Percentiles rank a stretch among this genome's conserved stretches.
Evolutionary conservation across 768 basidiomycete species (phyloP).

Genomic region (Suillus lakei): DNA sequence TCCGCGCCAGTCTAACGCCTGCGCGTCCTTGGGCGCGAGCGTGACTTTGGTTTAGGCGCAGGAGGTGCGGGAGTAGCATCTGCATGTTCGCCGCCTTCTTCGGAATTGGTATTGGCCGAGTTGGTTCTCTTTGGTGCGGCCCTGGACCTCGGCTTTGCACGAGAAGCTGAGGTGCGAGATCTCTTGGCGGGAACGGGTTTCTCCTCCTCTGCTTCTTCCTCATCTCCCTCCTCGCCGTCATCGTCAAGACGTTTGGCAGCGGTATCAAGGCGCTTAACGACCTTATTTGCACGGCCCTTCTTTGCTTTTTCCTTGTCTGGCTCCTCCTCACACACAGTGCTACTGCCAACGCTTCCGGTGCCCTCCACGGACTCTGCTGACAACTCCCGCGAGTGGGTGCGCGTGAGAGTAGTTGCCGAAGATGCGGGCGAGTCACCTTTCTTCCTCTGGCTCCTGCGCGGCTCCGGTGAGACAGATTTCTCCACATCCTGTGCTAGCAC

Average conservation of each 20-base stretch:
- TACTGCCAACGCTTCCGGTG: conserved; percentile 36
- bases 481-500: conserved; percentile 18
- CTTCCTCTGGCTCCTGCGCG: conserved; percentile 37
- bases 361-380: conserved; percentile 32
- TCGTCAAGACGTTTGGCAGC: conserved; percentile 9
- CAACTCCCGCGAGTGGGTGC: conserved; percentile 28
- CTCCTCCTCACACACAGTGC: conserved; percentile 36
- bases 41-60: conserved; percentile 34
- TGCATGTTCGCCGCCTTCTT: conserved; percentile 25
- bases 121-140: conserved; percentile 8
- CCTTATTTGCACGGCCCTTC: not conserved
- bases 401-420: conserved; percentile 34
- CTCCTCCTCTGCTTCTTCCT: conserved; percentile 16
- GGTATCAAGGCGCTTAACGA: not conserved
- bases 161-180: conserved; percentile 22
- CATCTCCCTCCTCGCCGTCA: conserved; percentile 18
- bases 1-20: conserved; percentile 30
- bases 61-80: conserved; percentile 19
- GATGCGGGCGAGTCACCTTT: conserved; percentile 34
- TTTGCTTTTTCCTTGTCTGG: conserved; percentile 31
- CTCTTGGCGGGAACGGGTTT: conserved; percentile 23
- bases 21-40: conserved; percentile 32
- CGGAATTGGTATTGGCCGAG: conserved; percentile 12
- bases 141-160: conserved; percentile 29
- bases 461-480: conserved; percentile 17